Evolutionary conservation across 1,284 basidiomycete genomes (phyloP), one percentile per base, ranked within the genome.

Genomic region (Garcileccinum viscosum): DNA sequence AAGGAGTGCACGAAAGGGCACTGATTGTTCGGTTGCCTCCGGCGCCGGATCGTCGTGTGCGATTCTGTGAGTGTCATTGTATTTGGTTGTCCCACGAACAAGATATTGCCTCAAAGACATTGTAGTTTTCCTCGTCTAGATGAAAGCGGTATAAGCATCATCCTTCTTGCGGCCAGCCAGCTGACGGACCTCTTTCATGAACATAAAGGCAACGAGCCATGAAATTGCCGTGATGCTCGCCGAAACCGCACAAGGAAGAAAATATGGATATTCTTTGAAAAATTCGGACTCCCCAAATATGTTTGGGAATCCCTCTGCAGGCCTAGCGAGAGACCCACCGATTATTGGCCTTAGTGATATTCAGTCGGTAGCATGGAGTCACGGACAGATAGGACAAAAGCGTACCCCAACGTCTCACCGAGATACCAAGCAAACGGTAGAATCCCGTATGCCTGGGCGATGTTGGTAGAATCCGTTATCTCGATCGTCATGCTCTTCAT

Each of bases 261-360:
- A 91, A 80, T 93, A 92, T 0, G 91, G 90, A 78, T 88, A 90
- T 65, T 84, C 76, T 64, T 82, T 84, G 82, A 89, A 83, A 73
- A 93, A 90, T 56, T 76, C 70, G 0, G 78, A 80, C 70, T 78
- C 66, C 12, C 84, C 84, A 73, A 92, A 92, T 0, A 85, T 37
- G 0, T 70, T 67, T 0, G 88, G 90, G 70, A 90, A 91, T 32
- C 85, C 84, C 60, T 91, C 88, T 35, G 83, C 82, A 3, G 91
- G 91, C 30, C 82, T 84, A 22, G 88, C 85, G 17, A 92, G 78
- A 14, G 82, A 80, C 5, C 91, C 91, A 42, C 91, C 91, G 15
- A 92, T 84, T 37, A 91, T 76, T 15, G 90, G 89, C 4, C 89
- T 90, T 64, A 9, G 27, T 19, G 32, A 38, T 8, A 17, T 64